Conservation (phyloP, 768 basidiomycete species). For the Gymnopilus junonius region DNA sequence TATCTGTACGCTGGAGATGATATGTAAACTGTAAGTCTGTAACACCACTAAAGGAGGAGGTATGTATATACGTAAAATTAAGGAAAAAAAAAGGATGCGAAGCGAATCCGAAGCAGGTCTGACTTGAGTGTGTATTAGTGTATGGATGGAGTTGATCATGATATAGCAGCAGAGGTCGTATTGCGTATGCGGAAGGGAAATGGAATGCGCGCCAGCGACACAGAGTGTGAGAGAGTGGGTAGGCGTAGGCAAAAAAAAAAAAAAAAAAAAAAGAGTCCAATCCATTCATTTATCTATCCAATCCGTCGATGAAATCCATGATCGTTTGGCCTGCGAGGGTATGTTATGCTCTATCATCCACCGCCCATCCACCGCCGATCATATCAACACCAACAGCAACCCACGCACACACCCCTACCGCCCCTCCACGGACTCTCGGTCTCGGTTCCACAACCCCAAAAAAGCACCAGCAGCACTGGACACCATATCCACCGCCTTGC, state of each 20-base stretch:
- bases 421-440: conserved; percentile 11
- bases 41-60: not conserved
- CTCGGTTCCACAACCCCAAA: conserved; percentile 55
- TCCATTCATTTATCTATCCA: not conserved
- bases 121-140: not conserved
- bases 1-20: not conserved
- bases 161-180: not conserved
- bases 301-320: not conserved
- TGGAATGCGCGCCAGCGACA: not conserved
- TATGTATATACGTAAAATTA: not conserved
- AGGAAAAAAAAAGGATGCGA: not conserved
- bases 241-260: not conserved
- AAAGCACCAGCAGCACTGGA: conserved; percentile 82
- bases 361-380: not conserved
- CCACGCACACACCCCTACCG: not conserved
- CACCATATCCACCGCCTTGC: conserved; percentile 76
- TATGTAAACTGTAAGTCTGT: not conserved
- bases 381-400: not conserved
- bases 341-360: not conserved
- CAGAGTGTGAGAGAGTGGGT: not conserved
- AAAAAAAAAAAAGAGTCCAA: not conserved
- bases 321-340: not conserved
- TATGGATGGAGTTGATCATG: not conserved
- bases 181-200: not conserved
- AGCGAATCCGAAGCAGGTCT: not conserved